Conservation (phyloP, 1,284 basidiomycete genomes). For the Ustilago loliicola region DNA sequence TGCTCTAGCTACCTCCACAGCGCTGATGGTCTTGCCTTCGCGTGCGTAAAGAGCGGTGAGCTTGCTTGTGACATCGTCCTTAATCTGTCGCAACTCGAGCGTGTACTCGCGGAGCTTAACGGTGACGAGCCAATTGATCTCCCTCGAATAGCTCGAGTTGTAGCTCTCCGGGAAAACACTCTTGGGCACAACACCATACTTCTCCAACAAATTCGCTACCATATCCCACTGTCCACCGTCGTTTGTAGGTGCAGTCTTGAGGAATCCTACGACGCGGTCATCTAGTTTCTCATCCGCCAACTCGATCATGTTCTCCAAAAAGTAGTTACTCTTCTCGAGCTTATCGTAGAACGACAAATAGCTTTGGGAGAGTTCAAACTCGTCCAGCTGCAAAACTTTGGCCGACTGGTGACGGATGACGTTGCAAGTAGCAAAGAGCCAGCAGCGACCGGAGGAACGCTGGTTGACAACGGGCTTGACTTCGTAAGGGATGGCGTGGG, state of each 20-base stretch:
- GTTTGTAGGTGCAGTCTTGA: conserved; percentile 82
- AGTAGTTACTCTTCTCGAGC: conserved; percentile 94
- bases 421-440: conserved; percentile 73
- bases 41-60: conserved; percentile 70
- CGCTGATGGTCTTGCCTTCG: background rate
- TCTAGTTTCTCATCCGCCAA: conserved; percentile 84
- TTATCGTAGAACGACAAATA: conserved; percentile 73
- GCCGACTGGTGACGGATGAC: conserved; percentile 85
- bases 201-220: conserved; percentile 80
- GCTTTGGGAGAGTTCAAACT: conserved; percentile 90
- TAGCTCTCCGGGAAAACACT: conserved; percentile 85
- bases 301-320: conserved; percentile 88
- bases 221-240: conserved; percentile 84
- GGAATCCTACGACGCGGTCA: conserved; percentile 82
- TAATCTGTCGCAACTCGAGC: conserved; percentile 81
- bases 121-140: conserved; percentile 84
- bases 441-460: conserved; percentile 73
- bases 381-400: conserved; percentile 84
- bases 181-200: conserved; percentile 72
- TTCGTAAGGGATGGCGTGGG: conserved; percentile 82
- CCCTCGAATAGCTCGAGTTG: conserved; percentile 81
- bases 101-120: conserved; percentile 91
- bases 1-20: conserved; percentile 29
- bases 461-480: conserved; percentile 83
- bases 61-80: conserved; percentile 64